Evolutionary conservation across 768 basidiomycete species (phyloP).

Genomic region (Lactarius evosmus): DNA sequence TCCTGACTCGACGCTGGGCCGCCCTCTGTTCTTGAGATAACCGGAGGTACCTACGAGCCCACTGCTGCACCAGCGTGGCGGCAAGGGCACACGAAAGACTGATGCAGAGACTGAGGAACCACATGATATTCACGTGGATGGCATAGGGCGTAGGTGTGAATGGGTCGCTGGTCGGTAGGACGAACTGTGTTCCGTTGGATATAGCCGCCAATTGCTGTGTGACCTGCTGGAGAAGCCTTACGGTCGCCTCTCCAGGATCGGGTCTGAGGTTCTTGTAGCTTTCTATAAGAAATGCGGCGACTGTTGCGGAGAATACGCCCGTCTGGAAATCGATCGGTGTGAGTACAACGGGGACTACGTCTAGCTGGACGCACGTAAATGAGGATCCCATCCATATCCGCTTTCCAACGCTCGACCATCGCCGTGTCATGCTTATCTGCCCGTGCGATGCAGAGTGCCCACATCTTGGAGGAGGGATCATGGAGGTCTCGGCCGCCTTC

Average conservation of each 20-base stretch:
- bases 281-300: constrained; percentile 26
- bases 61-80: constrained; percentile 22
- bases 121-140: constrained; percentile 23
- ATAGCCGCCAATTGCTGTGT: constrained; percentile 12
- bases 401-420: constrained; percentile 17
- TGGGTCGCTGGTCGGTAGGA: not conserved
- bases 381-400: constrained; percentile 24
- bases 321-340: constrained; percentile 5
- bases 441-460: constrained; percentile 14
- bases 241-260: constrained; percentile 13
- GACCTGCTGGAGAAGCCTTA: constrained; percentile 9
- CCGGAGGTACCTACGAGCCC: constrained; percentile 17
- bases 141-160: not conserved
- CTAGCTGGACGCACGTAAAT: constrained; percentile 16
- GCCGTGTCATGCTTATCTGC: constrained; percentile 6
- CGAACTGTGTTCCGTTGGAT: constrained; percentile 7
- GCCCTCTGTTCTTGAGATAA: not conserved
- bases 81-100: constrained; percentile 15
- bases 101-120: constrained; percentile 26
- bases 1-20: constrained; percentile 7
- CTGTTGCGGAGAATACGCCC: constrained; percentile 24
- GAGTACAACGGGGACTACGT: not conserved
- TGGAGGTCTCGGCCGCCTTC: not conserved
- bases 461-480: constrained; percentile 23
- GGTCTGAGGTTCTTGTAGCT: constrained; percentile 24